Evolutionary conservation across 2,329 filamentous ascomycete species (phyloP).

Genomic region (Sporothrix phasma): DNA sequence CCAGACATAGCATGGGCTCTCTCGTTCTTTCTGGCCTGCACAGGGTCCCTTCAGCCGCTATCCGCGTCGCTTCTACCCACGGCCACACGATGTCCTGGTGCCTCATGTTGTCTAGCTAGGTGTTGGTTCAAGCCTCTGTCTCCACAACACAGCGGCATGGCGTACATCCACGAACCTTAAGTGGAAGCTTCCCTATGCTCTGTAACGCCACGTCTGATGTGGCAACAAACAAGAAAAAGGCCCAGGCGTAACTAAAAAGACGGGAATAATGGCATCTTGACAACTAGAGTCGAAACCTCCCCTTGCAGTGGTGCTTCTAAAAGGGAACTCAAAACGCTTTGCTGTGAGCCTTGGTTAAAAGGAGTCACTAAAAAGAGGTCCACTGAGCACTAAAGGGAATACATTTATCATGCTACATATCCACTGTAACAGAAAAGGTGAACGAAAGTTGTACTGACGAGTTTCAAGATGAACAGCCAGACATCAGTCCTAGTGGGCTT

Average conservation of each 20-base stretch:
- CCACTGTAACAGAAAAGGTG: neutral
- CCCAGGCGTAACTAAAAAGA: neutral
- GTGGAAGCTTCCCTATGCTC: neutral
- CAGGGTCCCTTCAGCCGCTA: neutral
- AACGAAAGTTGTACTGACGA: neutral
- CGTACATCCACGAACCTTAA: neutral
- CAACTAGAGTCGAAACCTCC: neutral
- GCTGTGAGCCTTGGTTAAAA: no score
- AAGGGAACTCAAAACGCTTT: no score
- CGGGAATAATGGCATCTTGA: neutral
- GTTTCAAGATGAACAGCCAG: no score
- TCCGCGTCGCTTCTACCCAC: neutral
- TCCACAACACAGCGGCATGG: no score
- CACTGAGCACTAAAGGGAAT: no score
- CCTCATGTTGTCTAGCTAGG: no score
- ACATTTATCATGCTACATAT: neutral
- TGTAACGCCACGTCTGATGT: constrained; percentile 11
- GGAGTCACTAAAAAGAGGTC: no score
- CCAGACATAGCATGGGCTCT: neutral
- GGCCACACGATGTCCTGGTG: no score
- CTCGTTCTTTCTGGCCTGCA: neutral
- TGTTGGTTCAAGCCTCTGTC: no score
- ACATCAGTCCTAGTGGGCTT: no score
- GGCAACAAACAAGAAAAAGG: neutral
- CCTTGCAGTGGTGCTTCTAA: no score